Conservation (phyloP, 441 rosid species). For the Kokia cookei region DNA sequence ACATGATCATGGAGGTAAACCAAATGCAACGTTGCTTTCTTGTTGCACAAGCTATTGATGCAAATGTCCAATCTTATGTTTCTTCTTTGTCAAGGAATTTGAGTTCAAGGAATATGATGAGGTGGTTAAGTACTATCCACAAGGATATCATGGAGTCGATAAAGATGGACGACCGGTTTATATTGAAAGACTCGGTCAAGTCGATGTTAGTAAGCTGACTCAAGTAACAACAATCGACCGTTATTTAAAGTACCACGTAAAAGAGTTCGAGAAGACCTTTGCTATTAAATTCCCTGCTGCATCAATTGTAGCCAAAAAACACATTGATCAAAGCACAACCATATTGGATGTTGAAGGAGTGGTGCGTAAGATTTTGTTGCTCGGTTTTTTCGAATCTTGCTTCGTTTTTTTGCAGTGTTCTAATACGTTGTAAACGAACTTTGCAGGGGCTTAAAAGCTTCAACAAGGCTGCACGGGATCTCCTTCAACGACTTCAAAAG, state of each 20-base stretch:
- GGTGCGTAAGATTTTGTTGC: slow-evolving; percentile 31
- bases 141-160: slow-evolving; percentile 92
- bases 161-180: slow-evolving; percentile 88
- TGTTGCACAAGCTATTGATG: neutral
- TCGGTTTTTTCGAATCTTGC: neutral
- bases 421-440: neutral
- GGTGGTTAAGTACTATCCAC: slow-evolving; percentile 83
- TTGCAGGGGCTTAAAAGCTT: slow-evolving; percentile 74
- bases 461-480: slow-evolving; percentile 88
- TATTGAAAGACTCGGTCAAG: slow-evolving; percentile 80
- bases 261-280: slow-evolving; percentile 76
- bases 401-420: neutral
- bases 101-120: slow-evolving; percentile 61
- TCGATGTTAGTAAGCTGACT: slow-evolving; percentile 65
- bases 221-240: slow-evolving; percentile 61
- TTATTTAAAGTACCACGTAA: slow-evolving; percentile 53
- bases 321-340: slow-evolving; percentile 88
- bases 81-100: slow-evolving; percentile 34
- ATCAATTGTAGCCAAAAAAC: slow-evolving; percentile 69
- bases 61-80: neutral
- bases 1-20: slow-evolving; percentile 55
- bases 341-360: slow-evolving; percentile 96
- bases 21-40: no score
- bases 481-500: slow-evolving; percentile 62
- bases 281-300: slow-evolving; percentile 71